phyloP scores from a whole-genome alignment of 768 basidiomycete genomes.

The Tylopilus sp. region DNA sequence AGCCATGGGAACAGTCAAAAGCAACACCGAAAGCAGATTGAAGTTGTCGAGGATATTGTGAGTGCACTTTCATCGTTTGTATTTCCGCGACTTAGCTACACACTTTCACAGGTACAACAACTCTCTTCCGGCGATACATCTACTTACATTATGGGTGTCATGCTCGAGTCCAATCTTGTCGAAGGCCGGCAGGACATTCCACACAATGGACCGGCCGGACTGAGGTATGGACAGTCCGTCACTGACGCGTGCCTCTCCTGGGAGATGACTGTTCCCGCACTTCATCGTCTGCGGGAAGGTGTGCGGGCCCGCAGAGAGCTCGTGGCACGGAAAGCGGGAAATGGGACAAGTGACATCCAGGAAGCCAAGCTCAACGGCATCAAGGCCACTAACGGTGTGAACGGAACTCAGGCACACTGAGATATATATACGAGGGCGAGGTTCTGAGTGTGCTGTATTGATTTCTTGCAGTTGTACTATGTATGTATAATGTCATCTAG shows the following conservation, averaged over 20 bases:
- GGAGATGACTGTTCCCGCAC: slow-evolving; percentile 76
- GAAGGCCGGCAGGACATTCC: slow-evolving; percentile 89
- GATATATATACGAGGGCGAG: neutral
- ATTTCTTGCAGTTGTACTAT: neutral
- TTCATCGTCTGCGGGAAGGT: slow-evolving; percentile 85
- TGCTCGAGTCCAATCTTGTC: slow-evolving; percentile 91
- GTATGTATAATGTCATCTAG: slow-evolving; percentile 9
- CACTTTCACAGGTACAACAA: slow-evolving; percentile 56
- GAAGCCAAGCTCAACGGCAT: slow-evolving; percentile 13
- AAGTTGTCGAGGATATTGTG: slow-evolving; percentile 89
- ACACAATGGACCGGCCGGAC: slow-evolving; percentile 58
- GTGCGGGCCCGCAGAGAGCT: slow-evolving; percentile 71
- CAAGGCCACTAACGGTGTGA: slow-evolving; percentile 17
- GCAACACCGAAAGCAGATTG: slow-evolving; percentile 83
- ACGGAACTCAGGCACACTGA: slow-evolving; percentile 12
- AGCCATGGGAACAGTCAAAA: slow-evolving; percentile 95
- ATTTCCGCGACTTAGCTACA: slow-evolving; percentile 11
- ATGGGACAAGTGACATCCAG: slow-evolving; percentile 5
- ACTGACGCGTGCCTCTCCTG: slow-evolving; percentile 91
- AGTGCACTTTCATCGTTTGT: slow-evolving; percentile 23
- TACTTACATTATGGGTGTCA: slow-evolving; percentile 80
- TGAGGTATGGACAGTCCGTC: slow-evolving; percentile 83
- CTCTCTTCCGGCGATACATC: slow-evolving; percentile 70
- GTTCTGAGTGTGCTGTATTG: neutral
- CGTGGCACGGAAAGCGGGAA: slow-evolving; percentile 33